A percentile compares a stretch with the other conserved stretches of the same genome.
Conservation (phyloP, 768 basidiomycete species). For the Rhizopogon sp. region DNA sequence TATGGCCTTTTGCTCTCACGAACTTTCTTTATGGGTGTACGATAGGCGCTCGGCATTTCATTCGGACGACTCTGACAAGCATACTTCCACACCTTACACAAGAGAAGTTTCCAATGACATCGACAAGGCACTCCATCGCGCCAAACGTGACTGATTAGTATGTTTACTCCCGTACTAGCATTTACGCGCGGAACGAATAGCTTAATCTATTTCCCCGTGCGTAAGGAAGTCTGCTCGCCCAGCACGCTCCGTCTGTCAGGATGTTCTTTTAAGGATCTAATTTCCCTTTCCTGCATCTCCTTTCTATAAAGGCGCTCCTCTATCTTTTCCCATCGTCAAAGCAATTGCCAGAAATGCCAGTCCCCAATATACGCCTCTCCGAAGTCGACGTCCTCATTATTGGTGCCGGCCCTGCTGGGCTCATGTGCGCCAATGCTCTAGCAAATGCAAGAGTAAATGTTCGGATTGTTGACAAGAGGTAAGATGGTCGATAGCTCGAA, state of each 20-base stretch:
- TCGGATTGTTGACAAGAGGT: conserved; percentile 37
- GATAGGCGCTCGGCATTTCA: neutral
- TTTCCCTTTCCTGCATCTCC: neutral
- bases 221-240: neutral
- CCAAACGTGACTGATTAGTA: neutral
- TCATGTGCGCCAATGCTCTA: conserved; percentile 40
- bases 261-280: neutral
- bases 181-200: no score
- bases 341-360: neutral
- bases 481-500: neutral
- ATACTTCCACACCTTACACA: neutral
- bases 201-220: neutral
- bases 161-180: no score
- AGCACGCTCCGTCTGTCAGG: no score
- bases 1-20: neutral
- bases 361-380: conserved; percentile 10
- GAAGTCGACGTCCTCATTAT: conserved; percentile 37
- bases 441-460: conserved; percentile 32
- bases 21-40: neutral
- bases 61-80: neutral
- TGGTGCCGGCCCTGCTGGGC: conserved; percentile 39
- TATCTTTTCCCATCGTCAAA: neutral
- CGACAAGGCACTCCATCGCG: neutral
- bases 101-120: neutral
- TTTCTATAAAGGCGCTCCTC: conserved; percentile 1